A percentile compares a stretch with the other conserved stretches of the same genome.
These are phyloP conservation scores for Boletus huronensis DNA, from an alignment of 768 basidiomycete genomes.

Conservation along the genomic window DNA sequence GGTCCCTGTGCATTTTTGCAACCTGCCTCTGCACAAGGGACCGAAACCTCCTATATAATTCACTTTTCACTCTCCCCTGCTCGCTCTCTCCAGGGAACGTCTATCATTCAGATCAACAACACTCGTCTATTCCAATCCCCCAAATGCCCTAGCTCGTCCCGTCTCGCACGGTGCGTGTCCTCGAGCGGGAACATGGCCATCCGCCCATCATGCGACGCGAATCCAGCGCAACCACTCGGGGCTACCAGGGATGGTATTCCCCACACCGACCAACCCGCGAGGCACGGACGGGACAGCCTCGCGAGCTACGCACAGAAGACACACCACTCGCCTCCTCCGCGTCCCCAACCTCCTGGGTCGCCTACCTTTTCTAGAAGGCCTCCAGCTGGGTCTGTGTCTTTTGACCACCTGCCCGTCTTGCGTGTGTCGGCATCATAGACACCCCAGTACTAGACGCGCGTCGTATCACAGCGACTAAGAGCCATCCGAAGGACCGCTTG, in stretches of 20 bases:
- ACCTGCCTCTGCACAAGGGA: conserved; percentile 25
- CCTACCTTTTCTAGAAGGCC: background rate
- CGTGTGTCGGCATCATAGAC: background rate
- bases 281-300: background rate
- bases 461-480: conserved; percentile 1
- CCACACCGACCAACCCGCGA: conserved; percentile 2
- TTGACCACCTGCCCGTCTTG: background rate
- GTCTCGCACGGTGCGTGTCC: background rate
- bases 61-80: conserved; percentile 4
- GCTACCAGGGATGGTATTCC: conserved; percentile 1
- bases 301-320: background rate
- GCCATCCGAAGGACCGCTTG: conserved; percentile 4
- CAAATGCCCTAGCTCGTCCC: background rate
- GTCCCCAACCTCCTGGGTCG: conserved; percentile 6
- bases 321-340: background rate
- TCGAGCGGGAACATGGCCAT: background rate
- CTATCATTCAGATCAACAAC: conserved; percentile 1
- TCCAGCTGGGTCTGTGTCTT: background rate
- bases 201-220: conserved; percentile 12
- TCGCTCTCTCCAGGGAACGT: background rate
- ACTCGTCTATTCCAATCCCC: conserved; percentile 4
- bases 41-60: conserved; percentile 18
- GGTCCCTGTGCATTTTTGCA: conserved; percentile 30
- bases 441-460: background rate
- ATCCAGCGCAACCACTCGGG: background rate